Evolutionary conservation across 2,329 filamentous ascomycete species (phyloP).

Genomic region (Hypomyces perniciosus): DNA sequence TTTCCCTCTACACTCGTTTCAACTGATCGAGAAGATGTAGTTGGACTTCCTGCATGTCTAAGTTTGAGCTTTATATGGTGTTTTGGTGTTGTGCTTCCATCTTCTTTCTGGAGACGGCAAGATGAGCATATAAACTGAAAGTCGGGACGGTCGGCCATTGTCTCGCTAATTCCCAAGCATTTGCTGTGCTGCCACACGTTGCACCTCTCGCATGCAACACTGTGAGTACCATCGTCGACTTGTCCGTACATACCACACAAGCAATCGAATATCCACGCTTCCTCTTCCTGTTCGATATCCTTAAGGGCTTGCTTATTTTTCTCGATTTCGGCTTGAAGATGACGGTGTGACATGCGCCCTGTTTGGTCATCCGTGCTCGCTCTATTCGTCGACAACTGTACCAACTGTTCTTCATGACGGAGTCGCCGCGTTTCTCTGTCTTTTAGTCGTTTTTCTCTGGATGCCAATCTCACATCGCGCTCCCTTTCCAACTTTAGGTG

Average conservation of each 20-base stretch:
- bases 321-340: conserved; percentile 76
- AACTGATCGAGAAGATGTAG: no score
- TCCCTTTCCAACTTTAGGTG: conserved; percentile 59
- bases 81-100: conserved; percentile 51
- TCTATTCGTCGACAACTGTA: conserved; percentile 70
- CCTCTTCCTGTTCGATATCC: conserved; percentile 66
- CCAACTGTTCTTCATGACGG: conserved; percentile 78
- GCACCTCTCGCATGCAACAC: conserved; percentile 88
- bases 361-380: conserved; percentile 50
- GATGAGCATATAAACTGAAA: conserved; percentile 81
- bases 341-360: conserved; percentile 67
- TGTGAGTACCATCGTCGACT: conserved; percentile 90
- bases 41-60: conserved; percentile 13
- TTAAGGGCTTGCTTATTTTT: conserved; percentile 70
- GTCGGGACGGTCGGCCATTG: conserved; percentile 74
- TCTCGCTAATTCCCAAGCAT: conserved; percentile 73
- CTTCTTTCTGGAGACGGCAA: conserved; percentile 65
- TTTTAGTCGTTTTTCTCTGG: conserved; percentile 76
- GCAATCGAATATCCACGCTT: conserved; percentile 93
- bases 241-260: conserved; percentile 85
- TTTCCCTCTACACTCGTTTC: no score
- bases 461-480: conserved; percentile 72
- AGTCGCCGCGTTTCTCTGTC: conserved; percentile 80
- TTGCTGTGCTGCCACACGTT: conserved; percentile 96
- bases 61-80: conserved; percentile 51